These are phyloP conservation scores for Tricholoma hemisulphureum DNA, from an alignment of 768 basidiomycete species.

Conservation along the genomic window DNA sequence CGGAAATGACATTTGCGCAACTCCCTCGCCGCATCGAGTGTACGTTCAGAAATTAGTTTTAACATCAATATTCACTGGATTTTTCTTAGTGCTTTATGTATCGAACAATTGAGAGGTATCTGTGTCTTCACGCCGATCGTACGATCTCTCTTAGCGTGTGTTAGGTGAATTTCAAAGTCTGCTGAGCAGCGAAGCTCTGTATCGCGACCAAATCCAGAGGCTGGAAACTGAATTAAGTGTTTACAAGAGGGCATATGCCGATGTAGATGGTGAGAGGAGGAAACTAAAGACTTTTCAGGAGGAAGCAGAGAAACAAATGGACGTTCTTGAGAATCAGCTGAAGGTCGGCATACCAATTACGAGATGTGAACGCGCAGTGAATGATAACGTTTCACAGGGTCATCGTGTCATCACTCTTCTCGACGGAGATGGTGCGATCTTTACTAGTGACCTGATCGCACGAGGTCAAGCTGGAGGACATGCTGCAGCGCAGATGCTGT, in stretches of 20 bases:
- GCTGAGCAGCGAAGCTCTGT: conserved; percentile 29
- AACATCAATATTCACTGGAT: neutral
- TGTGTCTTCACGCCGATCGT: neutral
- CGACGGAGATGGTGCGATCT: conserved; percentile 68
- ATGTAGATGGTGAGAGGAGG: conserved; percentile 35
- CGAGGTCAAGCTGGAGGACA: conserved; percentile 60
- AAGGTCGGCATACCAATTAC: conserved; percentile 27
- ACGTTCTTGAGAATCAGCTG: conserved; percentile 39
- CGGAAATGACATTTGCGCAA: conserved; percentile 6
- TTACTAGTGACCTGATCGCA: conserved; percentile 49
- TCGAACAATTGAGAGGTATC: conserved; percentile 39
- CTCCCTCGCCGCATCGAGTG: conserved; percentile 17
- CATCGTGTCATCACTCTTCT: conserved; percentile 51
- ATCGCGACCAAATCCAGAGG: conserved; percentile 31
- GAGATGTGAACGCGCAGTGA: neutral
- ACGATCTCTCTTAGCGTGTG: neutral
- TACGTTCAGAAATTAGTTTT: conserved; percentile 3
- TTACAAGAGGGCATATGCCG: conserved; percentile 42
- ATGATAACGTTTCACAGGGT: conserved; percentile 30
- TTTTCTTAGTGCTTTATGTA: conserved; percentile 25
- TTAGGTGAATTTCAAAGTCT: conserved; percentile 41
- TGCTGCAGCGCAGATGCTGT: conserved; percentile 49
- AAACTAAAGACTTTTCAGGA: conserved; percentile 32
- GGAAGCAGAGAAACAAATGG: conserved; percentile 38
- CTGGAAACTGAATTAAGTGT: conserved; percentile 42